phyloP scores from a whole-genome alignment of 257 asterid species.

The Paraleonurus japonicus region DNA sequence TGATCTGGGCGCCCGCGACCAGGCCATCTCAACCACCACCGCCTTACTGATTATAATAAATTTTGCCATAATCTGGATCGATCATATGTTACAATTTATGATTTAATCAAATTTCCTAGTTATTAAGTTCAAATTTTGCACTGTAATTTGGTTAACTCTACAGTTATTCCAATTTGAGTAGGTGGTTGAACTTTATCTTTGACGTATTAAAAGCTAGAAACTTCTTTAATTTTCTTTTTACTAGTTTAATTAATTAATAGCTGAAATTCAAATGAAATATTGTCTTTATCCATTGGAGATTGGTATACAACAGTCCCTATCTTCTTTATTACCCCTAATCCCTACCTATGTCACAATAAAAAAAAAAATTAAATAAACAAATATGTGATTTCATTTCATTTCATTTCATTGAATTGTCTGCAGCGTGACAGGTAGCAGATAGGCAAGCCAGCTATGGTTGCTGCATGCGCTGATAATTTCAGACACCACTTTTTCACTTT shows the following conservation, averaged over 20 bases:
- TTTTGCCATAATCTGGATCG: not conserved
- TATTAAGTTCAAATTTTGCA: not conserved
- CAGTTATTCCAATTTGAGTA: not conserved
- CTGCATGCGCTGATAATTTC: constrained; percentile 6
- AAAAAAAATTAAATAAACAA: too few species aligned
- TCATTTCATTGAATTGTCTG: not conserved
- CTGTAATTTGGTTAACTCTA: not conserved
- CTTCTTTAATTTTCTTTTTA: not conserved
- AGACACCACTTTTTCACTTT: not conserved
- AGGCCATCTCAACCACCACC: constrained; percentile 55
- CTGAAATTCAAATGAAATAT: too few species aligned
- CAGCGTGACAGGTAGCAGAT: not conserved
- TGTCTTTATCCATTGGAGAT: not conserved
- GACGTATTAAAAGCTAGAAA: not conserved
- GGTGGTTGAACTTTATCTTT: not conserved
- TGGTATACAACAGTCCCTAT: not conserved
- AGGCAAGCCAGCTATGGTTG: not conserved
- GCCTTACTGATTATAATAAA: constrained; percentile 35
- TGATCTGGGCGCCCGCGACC: constrained; percentile 60
- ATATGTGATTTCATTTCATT: too few species aligned
- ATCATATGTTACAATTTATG: not conserved
- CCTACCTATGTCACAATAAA: not conserved
- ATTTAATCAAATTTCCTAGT: not conserved
- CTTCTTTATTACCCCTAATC: not conserved
- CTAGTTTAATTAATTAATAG: too few species aligned